Evolutionary conservation across 2,329 filamentous ascomycete genomes (phyloP).

Genomic region (Ascosphaera pollenicola): DNA sequence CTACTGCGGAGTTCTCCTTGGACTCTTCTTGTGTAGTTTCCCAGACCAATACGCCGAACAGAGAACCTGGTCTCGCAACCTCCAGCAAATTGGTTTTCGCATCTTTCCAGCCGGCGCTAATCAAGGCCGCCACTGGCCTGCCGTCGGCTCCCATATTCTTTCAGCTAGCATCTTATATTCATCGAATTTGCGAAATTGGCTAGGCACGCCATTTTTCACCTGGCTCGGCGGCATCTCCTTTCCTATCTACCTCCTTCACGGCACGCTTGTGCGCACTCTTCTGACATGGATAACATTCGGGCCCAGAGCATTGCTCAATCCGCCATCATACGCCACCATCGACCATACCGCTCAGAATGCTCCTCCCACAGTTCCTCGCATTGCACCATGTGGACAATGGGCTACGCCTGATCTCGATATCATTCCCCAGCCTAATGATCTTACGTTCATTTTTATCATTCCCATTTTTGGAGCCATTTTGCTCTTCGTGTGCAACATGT

Average conservation of each 20-base stretch:
- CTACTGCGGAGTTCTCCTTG: constrained; percentile 27
- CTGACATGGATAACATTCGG: constrained; percentile 39
- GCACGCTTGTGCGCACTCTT: constrained; percentile 35
- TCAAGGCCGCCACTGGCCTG: constrained; percentile 27
- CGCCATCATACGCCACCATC: not conserved
- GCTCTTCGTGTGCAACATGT: constrained; percentile 26
- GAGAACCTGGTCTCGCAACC: constrained; percentile 28
- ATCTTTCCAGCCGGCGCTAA: constrained; percentile 21
- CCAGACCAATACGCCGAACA: constrained; percentile 33
- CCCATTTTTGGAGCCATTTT: constrained; percentile 26
- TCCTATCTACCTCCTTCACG: constrained; percentile 42
- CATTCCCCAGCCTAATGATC: constrained; percentile 16
- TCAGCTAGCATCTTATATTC: constrained; percentile 32
- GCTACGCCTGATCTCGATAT: constrained; percentile 7
- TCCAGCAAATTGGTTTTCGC: constrained; percentile 5
- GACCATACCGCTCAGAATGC: not conserved
- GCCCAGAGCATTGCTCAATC: constrained; percentile 9
- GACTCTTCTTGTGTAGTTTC: constrained; percentile 36
- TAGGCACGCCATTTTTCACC: constrained; percentile 33
- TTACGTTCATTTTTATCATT: constrained; percentile 18
- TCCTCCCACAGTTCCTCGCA: constrained; percentile 1
- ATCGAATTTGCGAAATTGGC: constrained; percentile 26
- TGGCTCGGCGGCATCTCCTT: constrained; percentile 44
- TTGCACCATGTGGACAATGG: constrained; percentile 3
- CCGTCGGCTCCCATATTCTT: constrained; percentile 27